phyloP scores from a whole-genome alignment of 345 rosid genomes.

The Citrus glauca region DNA sequence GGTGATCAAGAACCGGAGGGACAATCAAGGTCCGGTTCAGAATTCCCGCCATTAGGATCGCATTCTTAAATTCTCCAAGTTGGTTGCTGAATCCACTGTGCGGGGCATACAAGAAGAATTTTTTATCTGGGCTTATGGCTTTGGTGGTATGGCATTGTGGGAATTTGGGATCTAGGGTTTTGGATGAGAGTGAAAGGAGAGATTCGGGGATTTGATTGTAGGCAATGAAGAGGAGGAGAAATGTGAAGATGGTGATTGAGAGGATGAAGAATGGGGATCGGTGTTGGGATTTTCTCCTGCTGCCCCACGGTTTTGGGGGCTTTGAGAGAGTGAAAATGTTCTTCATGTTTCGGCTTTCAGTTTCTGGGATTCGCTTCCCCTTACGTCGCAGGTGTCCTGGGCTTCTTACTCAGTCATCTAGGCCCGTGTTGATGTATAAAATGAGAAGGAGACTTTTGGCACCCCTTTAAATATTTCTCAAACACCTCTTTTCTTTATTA shows the following conservation, averaged over 20 bases:
- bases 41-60: slow-evolving; percentile 60
- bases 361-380: background rate
- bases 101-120: slow-evolving; percentile 72
- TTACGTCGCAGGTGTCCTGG: too few species aligned
- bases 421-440: too few species aligned
- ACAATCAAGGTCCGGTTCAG: slow-evolving; percentile 78
- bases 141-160: slow-evolving; percentile 35
- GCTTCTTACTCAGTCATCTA: too few species aligned
- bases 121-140: slow-evolving; percentile 24
- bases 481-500: too few species aligned
- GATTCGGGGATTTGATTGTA: slow-evolving; percentile 41
- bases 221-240: slow-evolving; percentile 39
- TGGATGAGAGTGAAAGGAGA: slow-evolving; percentile 34
- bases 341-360: slow-evolving; percentile 27
- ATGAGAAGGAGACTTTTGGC: too few species aligned
- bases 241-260: slow-evolving; percentile 20
- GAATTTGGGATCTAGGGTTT: slow-evolving; percentile 29
- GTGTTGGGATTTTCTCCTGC: slow-evolving; percentile 32
- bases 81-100: slow-evolving; percentile 98
- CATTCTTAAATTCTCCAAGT: slow-evolving; percentile 86
- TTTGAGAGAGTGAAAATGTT: slow-evolving; percentile 31
- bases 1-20: slow-evolving; percentile 91
- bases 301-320: slow-evolving; percentile 29
- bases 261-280: slow-evolving; percentile 34
- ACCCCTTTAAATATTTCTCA: too few species aligned